Percentiles rank a stretch among this genome's conserved stretches.
These are phyloP conservation scores for Pythium dissotocum DNA, from an alignment of 352 stramenopile genomes.

Conservation along the genomic window DNA sequence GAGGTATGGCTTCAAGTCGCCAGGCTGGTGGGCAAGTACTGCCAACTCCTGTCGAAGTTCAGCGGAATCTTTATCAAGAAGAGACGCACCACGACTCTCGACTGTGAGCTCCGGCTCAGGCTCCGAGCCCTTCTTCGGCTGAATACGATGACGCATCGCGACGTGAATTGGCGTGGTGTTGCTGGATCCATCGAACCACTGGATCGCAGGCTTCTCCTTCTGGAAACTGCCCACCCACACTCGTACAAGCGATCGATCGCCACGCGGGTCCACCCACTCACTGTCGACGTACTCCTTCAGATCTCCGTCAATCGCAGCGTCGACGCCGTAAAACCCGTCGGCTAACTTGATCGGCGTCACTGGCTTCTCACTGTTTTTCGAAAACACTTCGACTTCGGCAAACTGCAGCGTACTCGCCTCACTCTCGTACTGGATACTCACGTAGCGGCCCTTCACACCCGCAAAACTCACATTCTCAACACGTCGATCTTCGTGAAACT, in stretches of 20 bases:
- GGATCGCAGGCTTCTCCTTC: conserved; percentile 47
- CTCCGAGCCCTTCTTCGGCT: not conserved
- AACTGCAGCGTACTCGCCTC: conserved; percentile 50
- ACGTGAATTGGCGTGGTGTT: conserved; percentile 8
- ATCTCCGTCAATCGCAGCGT: conserved; percentile 36
- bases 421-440: conserved; percentile 62
- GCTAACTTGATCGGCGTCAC: conserved; percentile 8
- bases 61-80: conserved; percentile 54
- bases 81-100: conserved; percentile 30
- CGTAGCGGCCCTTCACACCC: conserved; percentile 40
- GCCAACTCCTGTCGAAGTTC: conserved; percentile 41
- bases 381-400: conserved; percentile 65
- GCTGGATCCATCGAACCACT: conserved; percentile 37
- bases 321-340: conserved; percentile 71
- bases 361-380: not conserved
- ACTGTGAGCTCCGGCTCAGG: conserved; percentile 11
- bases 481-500: conserved; percentile 22
- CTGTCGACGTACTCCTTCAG: conserved; percentile 52
- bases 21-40: conserved; percentile 24
- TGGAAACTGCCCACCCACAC: conserved; percentile 76
- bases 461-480: conserved; percentile 26
- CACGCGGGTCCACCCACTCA: conserved; percentile 59
- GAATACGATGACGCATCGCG: conserved; percentile 6
- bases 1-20: conserved; percentile 39
- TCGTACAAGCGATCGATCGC: conserved; percentile 37